A percentile compares a stretch with the other conserved stretches of the same genome.
Conservation (phyloP, 495 filamentous ascomycete species). For the Aspergillus sclerotiicarbonarius region DNA sequence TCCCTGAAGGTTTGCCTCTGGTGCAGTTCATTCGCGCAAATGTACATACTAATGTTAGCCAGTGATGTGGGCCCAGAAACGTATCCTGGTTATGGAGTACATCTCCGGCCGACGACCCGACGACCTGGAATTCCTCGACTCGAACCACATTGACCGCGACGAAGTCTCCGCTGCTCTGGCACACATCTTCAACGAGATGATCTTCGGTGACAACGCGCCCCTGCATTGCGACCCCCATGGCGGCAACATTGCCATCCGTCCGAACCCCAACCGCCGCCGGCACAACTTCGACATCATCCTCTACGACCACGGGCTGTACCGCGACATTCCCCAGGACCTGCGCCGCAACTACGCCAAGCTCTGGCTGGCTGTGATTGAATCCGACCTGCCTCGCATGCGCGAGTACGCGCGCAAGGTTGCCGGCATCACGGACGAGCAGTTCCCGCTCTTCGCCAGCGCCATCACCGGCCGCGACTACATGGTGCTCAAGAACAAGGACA, state of each 20-base stretch:
- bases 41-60: conserved; percentile 44
- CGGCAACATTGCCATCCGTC: conserved; percentile 91
- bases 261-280: conserved; percentile 55
- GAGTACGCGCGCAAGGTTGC: conserved; percentile 86
- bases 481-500: conserved; percentile 59
- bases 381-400: conserved; percentile 78
- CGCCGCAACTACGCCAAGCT: conserved; percentile 92
- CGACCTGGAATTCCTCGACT: conserved; percentile 82
- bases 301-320: conserved; percentile 97
- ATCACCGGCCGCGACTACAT: conserved; percentile 93
- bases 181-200: conserved; percentile 99
- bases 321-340: conserved; percentile 77
- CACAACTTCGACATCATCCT: conserved; percentile 97
- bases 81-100: conserved; percentile 95
- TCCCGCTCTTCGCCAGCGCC: conserved; percentile 91
- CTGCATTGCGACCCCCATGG: conserved; percentile 98
- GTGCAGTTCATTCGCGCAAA: neutral
- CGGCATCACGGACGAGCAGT: conserved; percentile 85
- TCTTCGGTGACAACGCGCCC: conserved; percentile 86
- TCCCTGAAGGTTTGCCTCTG: conserved; percentile 61
- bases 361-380: conserved; percentile 93
- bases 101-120: conserved; percentile 84
- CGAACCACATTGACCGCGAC: conserved; percentile 84
- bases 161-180: conserved; percentile 93
- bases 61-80: conserved; percentile 85